Evolutionary conservation across 106 monocot species (phyloP), one percentile per base, ranked within the genome.

Genomic region (Acorus gramineus): DNA sequence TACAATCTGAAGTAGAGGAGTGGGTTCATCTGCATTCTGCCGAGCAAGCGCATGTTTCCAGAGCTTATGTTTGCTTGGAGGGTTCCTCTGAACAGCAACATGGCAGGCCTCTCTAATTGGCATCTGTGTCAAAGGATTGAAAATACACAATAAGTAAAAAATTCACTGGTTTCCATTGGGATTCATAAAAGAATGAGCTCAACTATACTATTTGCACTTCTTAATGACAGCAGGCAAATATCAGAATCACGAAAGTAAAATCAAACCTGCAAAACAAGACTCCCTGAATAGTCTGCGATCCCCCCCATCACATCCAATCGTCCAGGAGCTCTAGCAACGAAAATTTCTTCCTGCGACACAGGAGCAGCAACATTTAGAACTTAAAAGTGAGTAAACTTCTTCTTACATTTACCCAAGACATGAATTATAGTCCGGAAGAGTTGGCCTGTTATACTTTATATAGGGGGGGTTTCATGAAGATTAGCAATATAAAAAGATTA

Each of bases 271-370:
- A 98, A 85, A 60, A 98, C 96, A 52, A 98, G 85, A 70, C 91
- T 88, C 75, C 96, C 96, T 60, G 96, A 98, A 76, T 98, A 98
- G 74, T 98, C 96, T 50, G 91, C 96, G 56, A 98, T 92, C 61
- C 96, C 96, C 65, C 96, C 96, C 96, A 98, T 92, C 55, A 98
- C 91, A 88, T 98, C 91, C 66, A 98, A 74, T 62, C 96, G 82
- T 68, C 96, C 96, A 67, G 96, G 96, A 67, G 96, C 96, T 72
- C 96, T 79, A 67, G 96, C 69, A 6, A 98, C 81, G 86, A 74
- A 98, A 72, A 98, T 83, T 52, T 98, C 91, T 52, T 91, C 85
- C 93, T 93, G 68, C 11, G 78, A 47, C 44, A 44, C 10, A 66
- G 9, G 66, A 5, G 72, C 12, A n/a, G 53, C 7, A 3, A 11